Conservation (phyloP, 495 filamentous ascomycete genomes). For the Penicillium macrosclerotiorum region DNA sequence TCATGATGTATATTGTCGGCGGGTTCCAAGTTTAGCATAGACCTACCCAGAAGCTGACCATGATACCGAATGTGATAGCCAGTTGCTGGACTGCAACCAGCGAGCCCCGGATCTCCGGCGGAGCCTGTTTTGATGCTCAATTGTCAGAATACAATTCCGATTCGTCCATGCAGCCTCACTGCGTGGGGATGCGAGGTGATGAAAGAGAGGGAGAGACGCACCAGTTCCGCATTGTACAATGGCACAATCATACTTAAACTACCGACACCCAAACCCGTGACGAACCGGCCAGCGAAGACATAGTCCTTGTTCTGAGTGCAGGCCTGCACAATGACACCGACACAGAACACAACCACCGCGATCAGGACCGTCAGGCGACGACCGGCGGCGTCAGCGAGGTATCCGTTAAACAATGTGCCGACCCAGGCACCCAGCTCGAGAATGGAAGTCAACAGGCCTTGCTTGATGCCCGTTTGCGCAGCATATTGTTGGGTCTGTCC, state of each 20-base stretch:
- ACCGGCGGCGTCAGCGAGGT: conserved; percentile 70
- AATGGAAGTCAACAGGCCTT: conserved; percentile 69
- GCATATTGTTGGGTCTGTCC: conserved; percentile 33
- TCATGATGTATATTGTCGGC: neutral
- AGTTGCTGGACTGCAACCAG: conserved; percentile 71
- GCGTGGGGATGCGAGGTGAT: no score
- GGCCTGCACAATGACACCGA: conserved; percentile 75
- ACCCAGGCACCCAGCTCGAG: conserved; percentile 83
- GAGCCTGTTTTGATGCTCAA: conserved; percentile 57
- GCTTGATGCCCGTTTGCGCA: conserved; percentile 48
- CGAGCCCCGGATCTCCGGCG: conserved; percentile 68
- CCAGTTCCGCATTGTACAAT: conserved; percentile 47
- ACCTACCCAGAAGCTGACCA: conserved; percentile 56
- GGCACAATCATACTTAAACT: conserved; percentile 53
- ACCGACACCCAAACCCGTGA: conserved; percentile 50
- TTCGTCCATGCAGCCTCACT: no score
- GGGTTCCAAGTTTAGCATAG: neutral
- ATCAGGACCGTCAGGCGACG: conserved; percentile 72
- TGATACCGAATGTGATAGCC: conserved; percentile 61
- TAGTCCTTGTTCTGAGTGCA: conserved; percentile 52
- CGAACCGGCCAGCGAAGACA: conserved; percentile 74
- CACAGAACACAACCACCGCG: conserved; percentile 65
- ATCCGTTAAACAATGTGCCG: conserved; percentile 70
- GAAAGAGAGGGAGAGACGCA: no score
- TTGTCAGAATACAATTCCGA: no score